Evolutionary conservation across 1,284 basidiomycete species (phyloP).

Genomic region (Cutaneotrichosporon cutaneum): DNA sequence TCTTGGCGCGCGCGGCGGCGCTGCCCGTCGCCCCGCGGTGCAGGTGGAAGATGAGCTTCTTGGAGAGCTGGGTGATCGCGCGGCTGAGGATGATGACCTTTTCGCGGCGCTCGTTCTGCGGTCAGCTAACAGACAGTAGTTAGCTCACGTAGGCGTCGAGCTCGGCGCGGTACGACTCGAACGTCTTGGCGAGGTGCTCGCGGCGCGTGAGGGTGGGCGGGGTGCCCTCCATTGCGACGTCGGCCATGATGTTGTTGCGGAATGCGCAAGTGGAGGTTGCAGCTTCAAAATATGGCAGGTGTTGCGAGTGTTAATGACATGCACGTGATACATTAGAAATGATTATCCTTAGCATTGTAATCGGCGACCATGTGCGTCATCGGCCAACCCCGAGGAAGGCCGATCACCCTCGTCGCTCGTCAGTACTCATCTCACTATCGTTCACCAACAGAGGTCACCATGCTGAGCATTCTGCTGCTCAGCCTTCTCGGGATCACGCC

Average conservation of each 20-base stretch:
- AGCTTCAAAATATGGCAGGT: slow-evolving; percentile 13
- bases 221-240: slow-evolving; percentile 26
- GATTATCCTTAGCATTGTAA: not conserved
- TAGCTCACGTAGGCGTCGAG: slow-evolving; percentile 46
- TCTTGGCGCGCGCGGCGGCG: slow-evolving; percentile 36
- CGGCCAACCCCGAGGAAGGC: not conserved
- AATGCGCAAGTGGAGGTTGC: not conserved
- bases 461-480: slow-evolving; percentile 8
- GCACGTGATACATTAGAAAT: not conserved
- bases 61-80: slow-evolving; percentile 88
- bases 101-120: slow-evolving; percentile 52
- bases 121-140: not conserved
- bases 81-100: slow-evolving; percentile 57
- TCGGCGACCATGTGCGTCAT: slow-evolving; percentile 5
- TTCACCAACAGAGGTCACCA: not conserved
- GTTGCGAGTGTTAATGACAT: not conserved
- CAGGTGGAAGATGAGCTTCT: slow-evolving; percentile 90
- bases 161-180: slow-evolving; percentile 45
- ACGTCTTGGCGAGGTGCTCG: slow-evolving; percentile 43
- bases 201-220: slow-evolving; percentile 26
- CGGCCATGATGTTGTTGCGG: slow-evolving; percentile 23
- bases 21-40: slow-evolving; percentile 68
- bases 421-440: not conserved
- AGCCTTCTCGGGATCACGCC: not conserved
- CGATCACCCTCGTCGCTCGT: not conserved